Percentiles rank a stretch among this genome's conserved stretches.
Evolutionary conservation across 129 eudicot species (phyloP).

Genomic region (Scalesia atractyloides): DNA sequence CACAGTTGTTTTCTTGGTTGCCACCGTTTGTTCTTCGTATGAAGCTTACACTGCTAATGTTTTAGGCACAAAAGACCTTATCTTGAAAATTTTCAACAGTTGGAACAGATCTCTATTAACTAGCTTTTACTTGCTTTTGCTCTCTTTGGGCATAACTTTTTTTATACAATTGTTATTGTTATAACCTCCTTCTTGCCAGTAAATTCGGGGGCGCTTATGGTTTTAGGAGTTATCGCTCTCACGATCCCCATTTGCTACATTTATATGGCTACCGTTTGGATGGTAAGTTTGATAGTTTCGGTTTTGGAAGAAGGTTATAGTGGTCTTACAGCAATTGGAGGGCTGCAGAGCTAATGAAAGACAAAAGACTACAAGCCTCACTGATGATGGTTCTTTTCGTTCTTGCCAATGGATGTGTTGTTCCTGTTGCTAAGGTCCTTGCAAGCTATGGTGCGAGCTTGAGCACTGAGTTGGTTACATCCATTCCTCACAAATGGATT

Average conservation of each 20-base stretch:
- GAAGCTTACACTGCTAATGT: slow-evolving; percentile 36
- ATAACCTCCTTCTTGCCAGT: slow-evolving; percentile 1
- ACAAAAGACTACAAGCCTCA: slow-evolving; percentile 21
- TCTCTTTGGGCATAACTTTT: not conserved
- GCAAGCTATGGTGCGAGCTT: not conserved
- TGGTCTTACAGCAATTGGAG: slow-evolving; percentile 31
- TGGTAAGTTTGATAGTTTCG: slow-evolving; percentile 33
- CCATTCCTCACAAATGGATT: slow-evolving; percentile 13
- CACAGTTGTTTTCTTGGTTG: slow-evolving; percentile 18
- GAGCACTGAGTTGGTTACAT: not conserved
- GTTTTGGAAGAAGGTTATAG: slow-evolving; percentile 31
- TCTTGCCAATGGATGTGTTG: slow-evolving; percentile 3
- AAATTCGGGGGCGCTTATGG: not conserved
- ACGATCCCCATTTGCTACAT: not conserved
- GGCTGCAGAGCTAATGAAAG: slow-evolving; percentile 25
- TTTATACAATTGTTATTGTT: not conserved
- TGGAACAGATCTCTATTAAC: slow-evolving; percentile 31
- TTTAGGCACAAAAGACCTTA: slow-evolving; percentile 18
- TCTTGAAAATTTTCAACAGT: slow-evolving; percentile 14
- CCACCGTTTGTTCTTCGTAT: slow-evolving; percentile 26
- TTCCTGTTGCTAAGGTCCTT: not conserved
- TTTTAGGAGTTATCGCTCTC: not conserved
- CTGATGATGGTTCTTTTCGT: slow-evolving; percentile 22
- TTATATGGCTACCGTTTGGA: slow-evolving; percentile 25
- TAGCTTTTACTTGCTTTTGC: slow-evolving; percentile 27